Evolutionary conservation across 352 stramenopile genomes (phyloP).

Genomic region (Pythium myriotylum): DNA sequence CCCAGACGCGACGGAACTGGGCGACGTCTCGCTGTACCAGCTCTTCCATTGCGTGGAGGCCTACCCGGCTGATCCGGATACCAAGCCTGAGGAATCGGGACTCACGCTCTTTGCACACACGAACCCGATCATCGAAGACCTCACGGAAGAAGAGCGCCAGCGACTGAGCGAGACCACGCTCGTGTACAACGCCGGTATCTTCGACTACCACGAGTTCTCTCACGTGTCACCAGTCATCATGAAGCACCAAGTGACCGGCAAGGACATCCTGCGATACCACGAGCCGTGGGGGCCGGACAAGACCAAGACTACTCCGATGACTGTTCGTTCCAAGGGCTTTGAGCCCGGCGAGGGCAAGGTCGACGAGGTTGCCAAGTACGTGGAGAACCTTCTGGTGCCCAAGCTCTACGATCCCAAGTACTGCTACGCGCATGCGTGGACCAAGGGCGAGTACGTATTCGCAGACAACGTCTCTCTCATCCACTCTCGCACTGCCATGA

Average conservation of each 20-base stretch:
- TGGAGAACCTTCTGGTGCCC: too few relatives aligned
- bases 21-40: slow-evolving; percentile 19
- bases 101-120: background rate
- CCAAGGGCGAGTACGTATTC: too few relatives aligned
- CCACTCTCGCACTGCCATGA: too few relatives aligned
- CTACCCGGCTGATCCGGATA: slow-evolving; percentile 5
- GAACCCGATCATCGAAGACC: background rate
- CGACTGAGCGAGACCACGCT: slow-evolving; percentile 1
- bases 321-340: too few relatives aligned
- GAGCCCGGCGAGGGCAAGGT: too few relatives aligned
- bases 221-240: slow-evolving; percentile 1
- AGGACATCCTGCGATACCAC: too few relatives aligned
- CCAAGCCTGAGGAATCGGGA: background rate
- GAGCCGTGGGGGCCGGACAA: too few relatives aligned
- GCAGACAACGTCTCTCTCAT: too few relatives aligned
- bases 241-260: background rate
- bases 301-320: too few relatives aligned
- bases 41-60: slow-evolving; percentile 18
- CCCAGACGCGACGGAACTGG: slow-evolving; percentile 2
- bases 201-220: slow-evolving; percentile 3
- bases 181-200: slow-evolving; percentile 1
- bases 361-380: too few relatives aligned
- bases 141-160: background rate
- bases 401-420: too few relatives aligned
- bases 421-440: too few relatives aligned